phyloP scores from a whole-genome alignment of 2,329 filamentous ascomycete species.

The Aspergillus quadricinctus region DNA sequence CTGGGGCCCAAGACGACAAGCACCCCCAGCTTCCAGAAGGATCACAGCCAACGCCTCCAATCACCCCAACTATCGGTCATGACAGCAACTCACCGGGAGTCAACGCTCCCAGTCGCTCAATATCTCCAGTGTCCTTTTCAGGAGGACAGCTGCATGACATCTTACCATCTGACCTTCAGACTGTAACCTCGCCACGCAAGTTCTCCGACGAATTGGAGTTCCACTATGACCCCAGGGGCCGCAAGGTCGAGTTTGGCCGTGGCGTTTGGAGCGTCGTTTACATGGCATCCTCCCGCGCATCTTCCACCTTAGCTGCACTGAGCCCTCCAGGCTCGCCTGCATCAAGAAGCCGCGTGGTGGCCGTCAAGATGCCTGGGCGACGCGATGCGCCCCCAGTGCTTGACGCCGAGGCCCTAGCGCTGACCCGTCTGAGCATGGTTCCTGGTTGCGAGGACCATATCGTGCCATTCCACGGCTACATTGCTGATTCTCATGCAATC shows the following conservation, averaged over 20 bases:
- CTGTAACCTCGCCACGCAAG: conserved; percentile 16
- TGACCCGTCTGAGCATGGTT: conserved; percentile 36
- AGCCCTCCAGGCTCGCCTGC: conserved; percentile 37
- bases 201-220: conserved; percentile 34
- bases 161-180: not conserved
- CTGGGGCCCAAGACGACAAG: conserved; percentile 11
- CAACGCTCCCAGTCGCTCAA: conserved; percentile 3
- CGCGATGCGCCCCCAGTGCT: conserved; percentile 40
- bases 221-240: conserved; percentile 23
- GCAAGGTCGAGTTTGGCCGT: conserved; percentile 37
- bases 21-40: not conserved
- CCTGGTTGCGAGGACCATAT: conserved; percentile 33
- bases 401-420: conserved; percentile 38
- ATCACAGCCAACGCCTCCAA: conserved; percentile 24
- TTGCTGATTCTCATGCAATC: conserved; percentile 35
- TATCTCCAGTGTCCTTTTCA: conserved; percentile 4
- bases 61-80: conserved; percentile 29
- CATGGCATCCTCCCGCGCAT: conserved; percentile 31
- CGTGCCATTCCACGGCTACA: conserved; percentile 44
- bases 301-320: conserved; percentile 8
- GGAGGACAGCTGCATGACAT: conserved; percentile 2
- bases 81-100: conserved; percentile 7
- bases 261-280: conserved; percentile 48
- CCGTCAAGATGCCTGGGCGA: conserved; percentile 43
- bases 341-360: conserved; percentile 31